A percentile compares a stretch with the other conserved stretches of the same genome.
Evolutionary conservation across 768 basidiomycete species (phyloP).

Genomic region (Pisolithus orientalis): DNA sequence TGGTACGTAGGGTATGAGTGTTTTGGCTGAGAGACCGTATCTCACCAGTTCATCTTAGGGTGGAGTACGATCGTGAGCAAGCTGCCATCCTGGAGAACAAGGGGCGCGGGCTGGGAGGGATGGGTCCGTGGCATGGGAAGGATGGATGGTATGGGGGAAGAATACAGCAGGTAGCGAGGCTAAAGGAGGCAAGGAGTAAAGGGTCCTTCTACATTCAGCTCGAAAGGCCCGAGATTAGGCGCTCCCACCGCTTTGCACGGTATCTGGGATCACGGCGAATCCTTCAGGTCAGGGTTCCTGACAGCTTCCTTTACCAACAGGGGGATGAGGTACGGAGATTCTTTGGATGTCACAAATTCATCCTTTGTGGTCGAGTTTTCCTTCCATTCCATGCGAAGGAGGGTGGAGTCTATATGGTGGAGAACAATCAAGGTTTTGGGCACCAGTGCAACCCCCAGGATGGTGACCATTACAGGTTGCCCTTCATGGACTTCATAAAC

Average conservation of each 20-base stretch:
- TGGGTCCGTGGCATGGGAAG: conserved; percentile 45
- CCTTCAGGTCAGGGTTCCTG: conserved; percentile 47
- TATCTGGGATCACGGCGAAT: conserved; percentile 60
- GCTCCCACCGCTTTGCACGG: conserved; percentile 62
- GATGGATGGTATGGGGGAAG: conserved; percentile 63
- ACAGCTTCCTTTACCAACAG: conserved; percentile 33
- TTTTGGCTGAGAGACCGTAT: neutral
- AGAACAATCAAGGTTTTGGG: conserved; percentile 45
- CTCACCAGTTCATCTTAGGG: conserved; percentile 20
- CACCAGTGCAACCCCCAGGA: conserved; percentile 28
- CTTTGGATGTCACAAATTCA: conserved; percentile 40
- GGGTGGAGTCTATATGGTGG: conserved; percentile 51
- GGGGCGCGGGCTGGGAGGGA: conserved; percentile 55
- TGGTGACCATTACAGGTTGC: conserved; percentile 44
- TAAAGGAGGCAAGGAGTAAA: conserved; percentile 22
- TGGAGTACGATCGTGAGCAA: conserved; percentile 61
- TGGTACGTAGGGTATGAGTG: conserved; percentile 7
- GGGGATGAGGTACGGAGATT: conserved; percentile 19
- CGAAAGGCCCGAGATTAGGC: conserved; percentile 49
- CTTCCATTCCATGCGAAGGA: conserved; percentile 64
- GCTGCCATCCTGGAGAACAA: conserved; percentile 48
- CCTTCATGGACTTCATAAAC: conserved; percentile 43
- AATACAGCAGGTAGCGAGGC: conserved; percentile 51
- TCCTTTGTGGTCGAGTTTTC: conserved; percentile 62
- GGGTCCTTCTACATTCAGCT: conserved; percentile 37